Evolutionary conservation across 805 yeast species (phyloP).

Genomic region (Metschnikowia lachancei): DNA sequence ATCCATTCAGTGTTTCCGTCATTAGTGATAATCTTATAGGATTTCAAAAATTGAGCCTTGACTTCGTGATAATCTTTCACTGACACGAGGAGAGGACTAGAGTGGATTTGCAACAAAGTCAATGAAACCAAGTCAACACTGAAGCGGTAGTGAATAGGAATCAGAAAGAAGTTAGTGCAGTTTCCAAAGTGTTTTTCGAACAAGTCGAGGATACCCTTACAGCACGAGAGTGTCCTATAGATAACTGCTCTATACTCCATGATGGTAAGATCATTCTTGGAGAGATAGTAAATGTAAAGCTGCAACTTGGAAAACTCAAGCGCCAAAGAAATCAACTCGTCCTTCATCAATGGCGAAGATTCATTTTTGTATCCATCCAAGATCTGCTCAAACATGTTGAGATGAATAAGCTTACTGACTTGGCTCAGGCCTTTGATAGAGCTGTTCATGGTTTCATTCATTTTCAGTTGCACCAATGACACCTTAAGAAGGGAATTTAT

Average conservation of each 20-base stretch:
- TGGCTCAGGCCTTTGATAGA: conserved; percentile 25
- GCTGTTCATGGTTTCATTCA: conserved; percentile 39
- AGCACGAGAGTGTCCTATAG: conserved; percentile 28
- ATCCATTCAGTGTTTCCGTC: conserved; percentile 10
- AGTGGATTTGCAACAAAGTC: conserved; percentile 30
- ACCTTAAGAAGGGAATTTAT: conserved; percentile 27
- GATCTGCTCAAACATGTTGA: conserved; percentile 44
- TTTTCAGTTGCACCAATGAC: conserved; percentile 39
- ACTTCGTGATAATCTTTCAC: conserved; percentile 15
- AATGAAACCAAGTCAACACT: conserved; percentile 35
- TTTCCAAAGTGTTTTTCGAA: conserved; percentile 24
- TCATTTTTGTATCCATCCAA: conserved; percentile 28
- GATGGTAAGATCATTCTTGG: conserved; percentile 23
- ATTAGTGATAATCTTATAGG: conserved; percentile 14
- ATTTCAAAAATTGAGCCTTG: conserved; percentile 13
- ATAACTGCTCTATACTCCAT: conserved; percentile 30
- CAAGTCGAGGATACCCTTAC: conserved; percentile 28
- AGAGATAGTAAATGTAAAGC: conserved; percentile 35
- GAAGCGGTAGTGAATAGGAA: conserved; percentile 43
- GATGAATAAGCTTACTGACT: conserved; percentile 34
- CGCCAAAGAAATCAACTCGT: conserved; percentile 30
- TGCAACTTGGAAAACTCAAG: conserved; percentile 39
- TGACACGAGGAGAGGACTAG: conserved; percentile 13
- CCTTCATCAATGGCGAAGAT: conserved; percentile 19
- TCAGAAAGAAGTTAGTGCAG: conserved; percentile 24